Evolutionary conservation across 352 stramenopile genomes (phyloP).

Genomic region (Globisporangium uncinulatum): DNA sequence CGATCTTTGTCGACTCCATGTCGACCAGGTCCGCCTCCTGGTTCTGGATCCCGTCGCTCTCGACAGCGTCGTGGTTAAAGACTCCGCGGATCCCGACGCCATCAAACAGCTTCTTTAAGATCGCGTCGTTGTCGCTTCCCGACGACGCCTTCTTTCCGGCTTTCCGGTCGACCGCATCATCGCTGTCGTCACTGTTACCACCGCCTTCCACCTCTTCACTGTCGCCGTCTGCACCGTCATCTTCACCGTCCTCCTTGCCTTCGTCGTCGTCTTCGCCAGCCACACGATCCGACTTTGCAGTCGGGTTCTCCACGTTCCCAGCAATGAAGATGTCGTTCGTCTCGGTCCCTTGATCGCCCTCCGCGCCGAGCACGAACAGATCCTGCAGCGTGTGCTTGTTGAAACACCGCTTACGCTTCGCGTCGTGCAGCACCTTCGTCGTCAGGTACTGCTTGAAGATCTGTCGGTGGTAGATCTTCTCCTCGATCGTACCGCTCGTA

Average conservation of each 20-base stretch:
- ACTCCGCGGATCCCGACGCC: conserved; percentile 88
- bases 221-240: not conserved
- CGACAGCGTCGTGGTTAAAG: conserved; percentile 95
- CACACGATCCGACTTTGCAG: not conserved
- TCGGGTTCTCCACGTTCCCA: conserved; percentile 70
- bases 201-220: not conserved
- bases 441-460: conserved; percentile 99
- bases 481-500: conserved; percentile 97
- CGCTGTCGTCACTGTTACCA: not conserved
- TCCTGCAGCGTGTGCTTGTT: conserved; percentile 95
- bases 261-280: conserved; percentile 19
- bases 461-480: conserved; percentile 99
- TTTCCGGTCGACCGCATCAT: not conserved
- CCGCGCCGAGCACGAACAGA: conserved; percentile 90
- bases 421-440: conserved; percentile 95
- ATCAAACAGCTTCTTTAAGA: conserved; percentile 89
- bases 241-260: conserved; percentile 9
- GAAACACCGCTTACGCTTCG: conserved; percentile 96
- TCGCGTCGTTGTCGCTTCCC: conserved; percentile 74
- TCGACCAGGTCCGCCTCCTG: conserved; percentile 91
- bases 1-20: conserved; percentile 88
- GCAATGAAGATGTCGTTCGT: conserved; percentile 91
- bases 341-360: conserved; percentile 72
- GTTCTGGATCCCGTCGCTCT: conserved; percentile 80
- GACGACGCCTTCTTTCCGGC: conserved; percentile 5